These are phyloP conservation scores for Peronosclerospora sorghi DNA, from an alignment of 352 stramenopile genomes.

Conservation along the genomic window DNA sequence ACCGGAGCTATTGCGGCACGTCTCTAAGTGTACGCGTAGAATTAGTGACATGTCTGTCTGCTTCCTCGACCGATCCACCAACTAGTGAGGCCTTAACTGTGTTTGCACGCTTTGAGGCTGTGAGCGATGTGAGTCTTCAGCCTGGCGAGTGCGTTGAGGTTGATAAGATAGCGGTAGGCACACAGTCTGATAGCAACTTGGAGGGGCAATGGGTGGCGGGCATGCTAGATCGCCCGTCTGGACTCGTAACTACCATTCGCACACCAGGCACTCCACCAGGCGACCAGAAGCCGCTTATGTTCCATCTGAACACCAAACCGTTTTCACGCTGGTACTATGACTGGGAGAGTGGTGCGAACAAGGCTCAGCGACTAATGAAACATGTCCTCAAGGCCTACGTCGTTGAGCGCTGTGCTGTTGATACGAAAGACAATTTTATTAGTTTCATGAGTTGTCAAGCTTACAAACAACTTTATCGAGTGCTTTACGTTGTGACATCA, in stretches of 20 bases:
- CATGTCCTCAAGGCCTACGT: slow-evolving; percentile 57
- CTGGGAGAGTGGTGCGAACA: slow-evolving; percentile 62
- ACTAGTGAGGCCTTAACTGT: slow-evolving; percentile 13
- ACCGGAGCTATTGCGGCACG: slow-evolving; percentile 61
- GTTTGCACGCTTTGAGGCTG: slow-evolving; percentile 29
- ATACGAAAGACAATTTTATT: slow-evolving; percentile 26
- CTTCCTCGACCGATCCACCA: neutral
- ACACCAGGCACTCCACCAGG: neutral
- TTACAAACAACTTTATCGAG: slow-evolving; percentile 26
- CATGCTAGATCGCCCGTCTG: slow-evolving; percentile 29
- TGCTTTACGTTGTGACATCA: slow-evolving; percentile 37
- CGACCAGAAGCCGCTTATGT: slow-evolving; percentile 23
- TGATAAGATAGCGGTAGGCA: slow-evolving; percentile 17
- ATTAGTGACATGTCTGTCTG: neutral
- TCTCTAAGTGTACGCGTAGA: slow-evolving; percentile 28
- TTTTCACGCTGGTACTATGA: slow-evolving; percentile 58
- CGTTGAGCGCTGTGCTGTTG: slow-evolving; percentile 27
- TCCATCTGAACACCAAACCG: slow-evolving; percentile 41
- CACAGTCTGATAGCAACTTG: slow-evolving; percentile 44
- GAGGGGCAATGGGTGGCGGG: slow-evolving; percentile 50
- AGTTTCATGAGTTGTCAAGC: slow-evolving; percentile 7
- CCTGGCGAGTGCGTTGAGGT: slow-evolving; percentile 38
- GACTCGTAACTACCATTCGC: slow-evolving; percentile 13
- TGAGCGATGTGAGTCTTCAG: slow-evolving; percentile 25
- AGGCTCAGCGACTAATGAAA: slow-evolving; percentile 56